A percentile compares a stretch with the other conserved stretches of the same genome.
These are phyloP conservation scores for Luffa acutangula DNA, from an alignment of 306 rosid species.

Conservation along the genomic window DNA sequence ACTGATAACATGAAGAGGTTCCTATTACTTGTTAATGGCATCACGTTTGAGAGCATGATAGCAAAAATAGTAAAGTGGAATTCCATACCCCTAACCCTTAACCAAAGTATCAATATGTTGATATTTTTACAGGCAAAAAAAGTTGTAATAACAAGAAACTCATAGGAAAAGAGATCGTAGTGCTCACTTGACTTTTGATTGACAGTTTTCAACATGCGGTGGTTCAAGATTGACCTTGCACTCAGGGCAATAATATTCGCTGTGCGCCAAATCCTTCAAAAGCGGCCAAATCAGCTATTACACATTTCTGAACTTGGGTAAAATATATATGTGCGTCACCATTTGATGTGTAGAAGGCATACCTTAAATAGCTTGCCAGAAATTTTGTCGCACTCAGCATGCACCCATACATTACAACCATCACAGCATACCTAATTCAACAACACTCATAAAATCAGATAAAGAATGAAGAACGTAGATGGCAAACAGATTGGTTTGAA, in stretches of 20 bases:
- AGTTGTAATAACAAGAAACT: background rate
- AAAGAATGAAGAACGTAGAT: background rate
- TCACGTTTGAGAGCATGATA: background rate
- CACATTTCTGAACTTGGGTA: constrained; percentile 1
- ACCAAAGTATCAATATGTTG: background rate
- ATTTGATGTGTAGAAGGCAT: background rate
- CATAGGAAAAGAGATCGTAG: background rate
- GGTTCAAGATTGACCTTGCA: constrained; percentile 51
- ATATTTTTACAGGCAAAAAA: background rate
- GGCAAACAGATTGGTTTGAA: background rate
- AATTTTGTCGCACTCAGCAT: constrained; percentile 81
- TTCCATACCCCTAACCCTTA: background rate
- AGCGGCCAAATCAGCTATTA: constrained; percentile 12
- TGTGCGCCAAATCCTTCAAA: constrained; percentile 62
- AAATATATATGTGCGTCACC: background rate
- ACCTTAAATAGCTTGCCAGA: constrained; percentile 64
- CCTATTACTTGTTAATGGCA: background rate
- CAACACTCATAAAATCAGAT: constrained; percentile 8
- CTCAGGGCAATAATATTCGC: constrained; percentile 82
- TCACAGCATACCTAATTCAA: constrained; percentile 80
- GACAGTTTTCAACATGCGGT: constrained; percentile 26
- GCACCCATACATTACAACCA: constrained; percentile 97
- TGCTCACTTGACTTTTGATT: constrained; percentile 42
- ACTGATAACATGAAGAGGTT: background rate
- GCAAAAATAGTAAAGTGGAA: background rate